phyloP scores from a whole-genome alignment of 306 rosid genomes.

The Casuarina equisetifolia region DNA sequence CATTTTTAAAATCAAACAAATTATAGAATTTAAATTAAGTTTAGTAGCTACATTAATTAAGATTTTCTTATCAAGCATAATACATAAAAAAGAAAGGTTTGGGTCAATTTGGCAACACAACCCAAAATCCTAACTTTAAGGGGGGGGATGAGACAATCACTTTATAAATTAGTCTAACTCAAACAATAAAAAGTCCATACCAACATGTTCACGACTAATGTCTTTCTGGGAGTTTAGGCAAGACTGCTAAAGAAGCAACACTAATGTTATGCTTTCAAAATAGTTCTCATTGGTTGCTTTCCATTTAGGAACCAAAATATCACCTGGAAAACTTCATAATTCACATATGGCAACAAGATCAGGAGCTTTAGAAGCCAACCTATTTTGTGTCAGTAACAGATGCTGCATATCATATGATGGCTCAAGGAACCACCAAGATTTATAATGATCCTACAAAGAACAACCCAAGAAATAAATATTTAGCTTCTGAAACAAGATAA shows the following conservation, averaged over 20 bases:
- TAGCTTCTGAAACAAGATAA: background rate
- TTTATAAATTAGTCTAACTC: background rate
- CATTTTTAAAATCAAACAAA: background rate
- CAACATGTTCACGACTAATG: slow-evolving; percentile 70
- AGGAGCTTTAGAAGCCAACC: slow-evolving; percentile 37
- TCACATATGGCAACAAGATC: slow-evolving; percentile 30
- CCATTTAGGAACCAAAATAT: slow-evolving; percentile 52
- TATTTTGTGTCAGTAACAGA: too few relatives aligned
- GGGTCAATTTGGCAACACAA: background rate
- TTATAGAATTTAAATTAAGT: background rate
- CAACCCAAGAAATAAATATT: background rate
- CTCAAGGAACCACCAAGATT: too few relatives aligned
- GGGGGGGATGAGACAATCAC: background rate
- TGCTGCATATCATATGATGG: too few relatives aligned
- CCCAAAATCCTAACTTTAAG: background rate
- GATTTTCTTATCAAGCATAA: background rate
- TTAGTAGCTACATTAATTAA: background rate
- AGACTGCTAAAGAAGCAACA: slow-evolving; percentile 60
- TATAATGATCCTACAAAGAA: slow-evolving; percentile 49
- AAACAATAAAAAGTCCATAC: background rate
- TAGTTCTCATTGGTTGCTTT: slow-evolving; percentile 56
- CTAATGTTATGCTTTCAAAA: slow-evolving; percentile 69
- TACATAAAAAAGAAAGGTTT: background rate
- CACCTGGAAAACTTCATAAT: slow-evolving; percentile 20
- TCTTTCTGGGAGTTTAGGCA: slow-evolving; percentile 68